Evolutionary conservation across 1,284 basidiomycete species (phyloP), one percentile per base, ranked within the genome.

Genomic region (Fomitiporia mediterranea): DNA sequence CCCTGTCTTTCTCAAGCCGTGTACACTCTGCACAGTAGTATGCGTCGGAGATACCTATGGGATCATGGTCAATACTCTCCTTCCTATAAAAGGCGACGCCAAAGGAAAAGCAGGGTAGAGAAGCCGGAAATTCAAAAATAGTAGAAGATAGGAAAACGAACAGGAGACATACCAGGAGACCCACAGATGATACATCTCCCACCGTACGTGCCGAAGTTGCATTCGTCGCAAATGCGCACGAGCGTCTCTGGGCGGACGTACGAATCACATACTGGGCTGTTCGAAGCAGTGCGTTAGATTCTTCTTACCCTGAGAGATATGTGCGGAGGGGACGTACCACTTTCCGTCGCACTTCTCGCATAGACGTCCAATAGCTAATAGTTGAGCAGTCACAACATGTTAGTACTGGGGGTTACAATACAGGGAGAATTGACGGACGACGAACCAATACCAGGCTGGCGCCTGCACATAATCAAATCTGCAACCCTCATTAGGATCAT

Each of bases 331-430:
- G 9, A 70, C 85, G 63, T 64, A 95, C 95, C 96, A 99, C 83
- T 98, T 98, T 52, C 97, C 97, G 69, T 99, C 97, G 68, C 95
- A 98, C 71, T 98, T 98, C 73, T 99, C 97, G 72, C 97, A 99
- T 52, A 98, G 80, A 65, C 97, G 88, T 27, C 97, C 97, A 63
- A 98, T 95, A 46, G 96, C 93, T 94, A 60, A 5, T 51, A 21
- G 44, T 28, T 30, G 52, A 38, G 34, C 11, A 46, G 19, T 4
- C 15, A 19, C 23, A 30, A n/a, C 44, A 42, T n/a, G 28, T 30
- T 39, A 30, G 51, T 17, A 38, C 35, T 35, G n/a, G n/a, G 17
- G 17, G 37, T 35, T 21, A 6, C 11, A 32, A 35, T 17, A 7
- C 30, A 2, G 43, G n/a, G 27, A 25, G 38, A 15, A 21, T 17